phyloP scores from a whole-genome alignment of 2,329 filamentous ascomycete species.

The Aureobasidium sp. region DNA sequence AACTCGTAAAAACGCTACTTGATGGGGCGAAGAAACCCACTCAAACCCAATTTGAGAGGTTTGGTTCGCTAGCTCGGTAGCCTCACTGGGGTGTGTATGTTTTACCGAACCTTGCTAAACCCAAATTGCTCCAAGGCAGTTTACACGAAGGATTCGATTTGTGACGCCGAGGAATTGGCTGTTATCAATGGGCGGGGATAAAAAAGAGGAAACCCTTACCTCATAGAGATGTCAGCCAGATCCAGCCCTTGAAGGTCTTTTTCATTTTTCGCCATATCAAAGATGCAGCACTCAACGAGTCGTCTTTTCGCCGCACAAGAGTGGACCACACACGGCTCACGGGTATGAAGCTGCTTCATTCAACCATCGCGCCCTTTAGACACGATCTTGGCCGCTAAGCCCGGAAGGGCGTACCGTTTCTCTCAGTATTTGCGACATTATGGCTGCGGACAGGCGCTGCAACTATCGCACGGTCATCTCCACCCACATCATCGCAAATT shows the following conservation, averaged over 20 bases:
- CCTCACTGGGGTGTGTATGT: neutral
- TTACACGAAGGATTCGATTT: neutral
- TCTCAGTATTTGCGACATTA: neutral
- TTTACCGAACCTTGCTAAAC: constrained; percentile 2
- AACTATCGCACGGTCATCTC: neutral
- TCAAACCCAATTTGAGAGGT: neutral
- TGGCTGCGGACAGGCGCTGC: neutral
- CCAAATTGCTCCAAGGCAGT: neutral
- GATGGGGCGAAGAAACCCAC: constrained; percentile 12
- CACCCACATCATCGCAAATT: neutral
- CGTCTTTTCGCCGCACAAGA: neutral
- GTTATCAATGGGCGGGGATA: neutral
- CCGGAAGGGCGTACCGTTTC: constrained; percentile 6
- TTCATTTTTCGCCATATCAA: neutral
- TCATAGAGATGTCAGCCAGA: neutral
- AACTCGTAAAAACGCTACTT: constrained; percentile 10
- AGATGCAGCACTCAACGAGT: neutral
- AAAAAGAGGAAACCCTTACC: constrained; percentile 1
- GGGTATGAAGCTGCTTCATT: neutral
- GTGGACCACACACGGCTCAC: neutral
- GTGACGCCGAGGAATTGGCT: neutral
- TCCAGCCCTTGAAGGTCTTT: neutral
- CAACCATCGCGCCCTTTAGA: neutral
- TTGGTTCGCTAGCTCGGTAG: neutral
- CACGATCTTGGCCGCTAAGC: neutral